phyloP scores from a whole-genome alignment of 140 eudicot genomes.

The Anethum foeniculum region DNA sequence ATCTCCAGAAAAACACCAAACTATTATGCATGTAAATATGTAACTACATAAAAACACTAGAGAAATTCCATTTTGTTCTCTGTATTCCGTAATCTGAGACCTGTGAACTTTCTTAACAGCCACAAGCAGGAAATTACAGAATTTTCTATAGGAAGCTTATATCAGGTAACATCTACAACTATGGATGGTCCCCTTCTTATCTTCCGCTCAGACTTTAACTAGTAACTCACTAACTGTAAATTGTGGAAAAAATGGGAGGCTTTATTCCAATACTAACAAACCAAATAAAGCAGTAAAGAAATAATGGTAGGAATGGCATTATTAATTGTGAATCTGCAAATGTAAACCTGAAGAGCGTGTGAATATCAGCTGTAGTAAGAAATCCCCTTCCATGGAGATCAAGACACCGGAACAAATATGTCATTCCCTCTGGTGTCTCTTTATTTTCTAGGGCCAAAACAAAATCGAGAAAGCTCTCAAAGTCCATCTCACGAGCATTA shows the following conservation, averaged over 20 bases:
- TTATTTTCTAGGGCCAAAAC: conserved; percentile 90
- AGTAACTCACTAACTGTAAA: background rate
- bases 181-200: conserved; percentile 66
- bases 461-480: conserved; percentile 91
- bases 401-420: conserved; percentile 80
- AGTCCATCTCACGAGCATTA: conserved; percentile 91
- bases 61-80: background rate
- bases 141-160: conserved; percentile 57
- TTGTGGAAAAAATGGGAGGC: background rate
- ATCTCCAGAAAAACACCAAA: background rate
- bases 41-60: background rate
- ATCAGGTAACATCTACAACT: conserved; percentile 61
- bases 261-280: background rate
- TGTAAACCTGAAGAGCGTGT: conserved; percentile 83
- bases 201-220: conserved; percentile 37
- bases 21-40: background rate
- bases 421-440: conserved; percentile 95
- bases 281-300: conserved; percentile 1
- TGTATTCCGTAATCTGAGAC: conserved; percentile 72
- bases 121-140: conserved; percentile 74
- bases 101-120: conserved; percentile 39
- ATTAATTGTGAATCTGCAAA: background rate
- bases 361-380: conserved; percentile 92
- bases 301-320: background rate
- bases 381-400: conserved; percentile 90